A percentile compares a stretch with the other conserved stretches of the same genome.
Conservation (phyloP, 768 basidiomycete species). For the Rhizopogon vinicolor region DNA sequence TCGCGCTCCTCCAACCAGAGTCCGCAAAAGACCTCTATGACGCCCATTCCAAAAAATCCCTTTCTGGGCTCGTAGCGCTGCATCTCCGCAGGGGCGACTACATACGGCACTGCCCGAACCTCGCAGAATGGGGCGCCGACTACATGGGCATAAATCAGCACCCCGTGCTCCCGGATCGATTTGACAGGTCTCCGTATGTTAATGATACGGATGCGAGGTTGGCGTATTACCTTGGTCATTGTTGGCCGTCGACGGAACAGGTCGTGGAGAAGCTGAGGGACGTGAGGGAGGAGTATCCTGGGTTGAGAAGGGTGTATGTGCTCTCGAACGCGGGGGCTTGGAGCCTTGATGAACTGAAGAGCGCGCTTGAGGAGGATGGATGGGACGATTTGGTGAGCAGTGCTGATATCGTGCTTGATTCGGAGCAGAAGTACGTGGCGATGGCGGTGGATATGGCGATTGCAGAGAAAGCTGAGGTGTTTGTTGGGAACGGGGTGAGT, state of each 20-base stretch:
- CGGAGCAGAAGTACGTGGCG: constrained; percentile 41
- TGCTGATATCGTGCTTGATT: constrained; percentile 35
- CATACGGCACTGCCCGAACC: constrained; percentile 46
- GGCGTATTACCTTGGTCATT: constrained; percentile 37
- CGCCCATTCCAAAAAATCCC: constrained; percentile 16
- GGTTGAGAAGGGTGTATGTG: constrained; percentile 36
- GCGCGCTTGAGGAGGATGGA: constrained; percentile 38
- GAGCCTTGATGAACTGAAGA: constrained; percentile 35
- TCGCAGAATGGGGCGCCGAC: constrained; percentile 36
- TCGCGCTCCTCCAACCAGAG: constrained; percentile 34
- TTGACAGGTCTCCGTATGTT: constrained; percentile 24
- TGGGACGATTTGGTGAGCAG: constrained; percentile 46
- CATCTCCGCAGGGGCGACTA: constrained; percentile 59
- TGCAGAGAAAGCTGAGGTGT: constrained; percentile 52
- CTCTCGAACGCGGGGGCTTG: constrained; percentile 49
- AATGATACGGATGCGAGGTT: constrained; percentile 8
- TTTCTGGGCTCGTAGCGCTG: constrained; percentile 46
- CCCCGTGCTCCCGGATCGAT: constrained; percentile 35
- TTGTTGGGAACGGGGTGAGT: constrained; percentile 57
- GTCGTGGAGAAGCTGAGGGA: constrained; percentile 34
- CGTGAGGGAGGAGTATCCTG: constrained; percentile 29
- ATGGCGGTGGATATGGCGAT: constrained; percentile 61
- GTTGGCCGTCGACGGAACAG: constrained; percentile 38
- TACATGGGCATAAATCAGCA: constrained; percentile 52
- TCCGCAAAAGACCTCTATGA: constrained; percentile 18